Base-by-base conservation (phyloP, 345 rosid species). In the Psidium guajava region DNA sequence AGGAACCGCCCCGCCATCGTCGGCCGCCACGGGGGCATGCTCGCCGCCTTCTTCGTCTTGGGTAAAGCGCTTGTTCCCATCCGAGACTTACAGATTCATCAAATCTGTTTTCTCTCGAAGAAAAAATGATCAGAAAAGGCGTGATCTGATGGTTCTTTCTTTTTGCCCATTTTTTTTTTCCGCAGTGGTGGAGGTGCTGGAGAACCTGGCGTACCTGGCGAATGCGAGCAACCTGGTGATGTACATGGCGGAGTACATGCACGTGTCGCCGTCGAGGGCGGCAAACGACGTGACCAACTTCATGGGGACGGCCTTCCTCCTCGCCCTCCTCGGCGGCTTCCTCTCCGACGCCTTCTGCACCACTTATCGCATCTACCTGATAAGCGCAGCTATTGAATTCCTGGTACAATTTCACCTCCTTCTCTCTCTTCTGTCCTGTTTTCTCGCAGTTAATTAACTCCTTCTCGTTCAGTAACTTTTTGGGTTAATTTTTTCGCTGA, bases 231-330 rank as follows among this genome's bases (percentile, higher is more conserved):
- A 94, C 91, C 90, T 96, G 85, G 94, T 96, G 84, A 91, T 94
- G 20, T 96, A 96, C 83, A 91, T 94, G 55, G 87, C 91, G 85
- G 88, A 93, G 58, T 93, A 93, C 86, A 94, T 96, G 98, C 96
- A 96, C 87, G 90, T 91, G 24, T 88, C 98, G 74, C 89, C 94
- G 82, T 94, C 98, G 36, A 92, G 92, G 83, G 86, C 98, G 22
- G 98, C 98, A 86, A 96, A 94, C 88, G 81, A 90, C 51, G 98
- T 96, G 85, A 96, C 98, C 14, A 94, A 96, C 91, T 96, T 96
- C 85, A 88, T 96, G 86, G 98, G 98, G 82, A 95, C 98, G 2
- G 94, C 94, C 84, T 96, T 96, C 89, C 94, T 96, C 53, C 92
- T 96, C 52, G 91, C 98, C 75, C 96, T 96, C 52, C 90, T 96